Evolutionary conservation across 2,329 filamentous ascomycete species (phyloP), one percentile per base, ranked within the genome.

Genomic region (Talaromyces marneffei): DNA sequence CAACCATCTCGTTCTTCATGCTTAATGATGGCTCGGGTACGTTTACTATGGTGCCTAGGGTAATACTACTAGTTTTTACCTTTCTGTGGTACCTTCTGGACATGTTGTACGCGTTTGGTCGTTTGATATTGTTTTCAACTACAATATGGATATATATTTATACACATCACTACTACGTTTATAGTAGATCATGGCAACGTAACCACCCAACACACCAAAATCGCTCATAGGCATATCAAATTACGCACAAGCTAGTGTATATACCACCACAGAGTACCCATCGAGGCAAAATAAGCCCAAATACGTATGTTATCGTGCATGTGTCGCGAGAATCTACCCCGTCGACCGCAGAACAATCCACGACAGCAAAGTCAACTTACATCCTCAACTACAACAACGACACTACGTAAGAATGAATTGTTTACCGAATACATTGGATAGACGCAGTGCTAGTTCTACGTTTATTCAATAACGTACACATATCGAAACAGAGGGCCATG

Each of bases 41-140:
- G 3, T 33, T 33, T 8, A 2, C 0, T 2, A 2, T n/a, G 3
- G 2, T 46, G 1, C 0, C 9, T 10, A 27, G 6, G n/a, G 14
- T 48, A 2, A 9, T 5, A 9, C 0, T 9, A 9, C 2, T 0
- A 12, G 5, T 16, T 35, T 52, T 35, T 5, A 14, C 2, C 1
- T 2, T 4, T 14, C 10, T 3, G 2, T 2, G 14, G 2, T 8
- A 10, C 3, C 35, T 52, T 1, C n/a, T 14, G 10, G 0, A 10
- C 1, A 6, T 8, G n/a, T 23, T 35, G 5, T 23, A 4, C 4
- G n/a, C 18, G 4, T 33, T 6, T 20, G 5, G 4, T 20, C 23
- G 29, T 14, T 14, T 35, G 29, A 9, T 4, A 14, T 14, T 4
- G 29, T 2, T 14, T 52, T 33, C 5, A 2, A 20, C 16, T 6